These are phyloP conservation scores for Styphnolobium japonicum DNA, from an alignment of 306 rosid genomes.

Conservation along the genomic window DNA sequence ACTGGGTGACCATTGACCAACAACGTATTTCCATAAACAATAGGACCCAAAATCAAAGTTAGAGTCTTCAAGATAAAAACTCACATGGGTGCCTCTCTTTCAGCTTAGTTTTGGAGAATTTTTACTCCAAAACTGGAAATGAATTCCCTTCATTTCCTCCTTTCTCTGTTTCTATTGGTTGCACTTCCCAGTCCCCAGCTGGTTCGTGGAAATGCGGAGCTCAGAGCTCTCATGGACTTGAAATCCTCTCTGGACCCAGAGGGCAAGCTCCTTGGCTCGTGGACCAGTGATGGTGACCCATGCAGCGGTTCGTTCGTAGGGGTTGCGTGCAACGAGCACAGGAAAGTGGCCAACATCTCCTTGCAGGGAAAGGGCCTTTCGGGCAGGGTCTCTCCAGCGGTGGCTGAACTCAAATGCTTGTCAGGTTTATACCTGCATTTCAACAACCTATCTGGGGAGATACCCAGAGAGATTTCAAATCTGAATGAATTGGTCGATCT, in stretches of 20 bases:
- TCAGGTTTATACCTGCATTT: constrained; percentile 78
- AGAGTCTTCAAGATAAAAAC: neutral
- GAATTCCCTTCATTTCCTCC: constrained; percentile 30
- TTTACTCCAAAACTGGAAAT: constrained; percentile 28
- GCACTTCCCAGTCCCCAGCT: neutral
- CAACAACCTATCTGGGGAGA: constrained; percentile 66
- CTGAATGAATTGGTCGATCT: constrained; percentile 70
- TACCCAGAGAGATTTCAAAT: constrained; percentile 64
- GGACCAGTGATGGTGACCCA: constrained; percentile 69
- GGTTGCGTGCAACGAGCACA: constrained; percentile 65
- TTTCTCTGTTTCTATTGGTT: constrained; percentile 26
- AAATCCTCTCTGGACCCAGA: constrained; percentile 81
- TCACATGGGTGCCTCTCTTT: constrained; percentile 36
- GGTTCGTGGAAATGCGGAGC: constrained; percentile 67
- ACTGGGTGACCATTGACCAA: neutral
- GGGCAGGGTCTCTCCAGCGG: constrained; percentile 65
- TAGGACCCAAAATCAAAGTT: neutral
- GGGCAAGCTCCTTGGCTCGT: constrained; percentile 51
- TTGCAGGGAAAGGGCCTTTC: constrained; percentile 77
- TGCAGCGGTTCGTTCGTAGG: constrained; percentile 71
- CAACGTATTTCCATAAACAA: neutral
- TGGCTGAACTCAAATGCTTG: constrained; percentile 67
- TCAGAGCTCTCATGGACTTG: constrained; percentile 69
- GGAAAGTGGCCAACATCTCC: constrained; percentile 76
- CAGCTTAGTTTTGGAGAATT: neutral